These are phyloP conservation scores for Trichocladium antarcticum DNA, from an alignment of 495 filamentous ascomycete species.

Conservation along the genomic window DNA sequence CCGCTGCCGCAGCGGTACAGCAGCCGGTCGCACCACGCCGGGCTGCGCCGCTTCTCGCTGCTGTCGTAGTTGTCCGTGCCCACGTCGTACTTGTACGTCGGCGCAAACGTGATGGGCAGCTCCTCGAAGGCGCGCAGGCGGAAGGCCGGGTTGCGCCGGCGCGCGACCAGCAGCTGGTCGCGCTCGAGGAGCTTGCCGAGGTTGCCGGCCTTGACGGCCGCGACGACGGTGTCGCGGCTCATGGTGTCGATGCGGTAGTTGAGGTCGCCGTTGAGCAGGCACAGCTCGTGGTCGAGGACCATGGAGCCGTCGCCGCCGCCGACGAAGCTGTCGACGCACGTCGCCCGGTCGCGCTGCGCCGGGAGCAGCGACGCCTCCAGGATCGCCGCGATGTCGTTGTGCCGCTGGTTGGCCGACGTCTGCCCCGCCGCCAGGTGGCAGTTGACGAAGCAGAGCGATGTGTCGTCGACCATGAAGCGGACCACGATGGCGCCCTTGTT, in stretches of 20 bases:
- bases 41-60: slow-evolving; percentile 88
- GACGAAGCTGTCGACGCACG: slow-evolving; percentile 64
- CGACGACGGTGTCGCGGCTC: slow-evolving; percentile 79
- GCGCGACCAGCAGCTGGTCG: slow-evolving; percentile 81
- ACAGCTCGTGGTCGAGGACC: slow-evolving; percentile 95
- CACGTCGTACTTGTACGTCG: slow-evolving; percentile 97
- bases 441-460: slow-evolving; percentile 89
- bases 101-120: slow-evolving; percentile 75
- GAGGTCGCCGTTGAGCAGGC: slow-evolving; percentile 88
- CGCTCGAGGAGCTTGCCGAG: slow-evolving; percentile 84
- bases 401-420: slow-evolving; percentile 74
- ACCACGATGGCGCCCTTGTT: slow-evolving; percentile 95
- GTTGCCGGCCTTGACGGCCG: slow-evolving; percentile 66
- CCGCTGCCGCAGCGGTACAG: slow-evolving; percentile 57
- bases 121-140: slow-evolving; percentile 78
- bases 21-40: slow-evolving; percentile 93
- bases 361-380: slow-evolving; percentile 69
- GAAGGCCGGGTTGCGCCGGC: slow-evolving; percentile 80
- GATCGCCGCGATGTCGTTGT: slow-evolving; percentile 87
- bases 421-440: slow-evolving; percentile 96
- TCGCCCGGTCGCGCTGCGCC: slow-evolving; percentile 45
- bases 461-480: slow-evolving; percentile 83
- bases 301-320: slow-evolving; percentile 89
- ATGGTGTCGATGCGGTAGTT: slow-evolving; percentile 99
- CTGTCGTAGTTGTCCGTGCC: slow-evolving; percentile 89